Percentiles rank a stretch among this genome's conserved stretches.
phyloP scores from a whole-genome alignment of 2,329 filamentous ascomycete species.

The Zymoseptoria crescenta region DNA sequence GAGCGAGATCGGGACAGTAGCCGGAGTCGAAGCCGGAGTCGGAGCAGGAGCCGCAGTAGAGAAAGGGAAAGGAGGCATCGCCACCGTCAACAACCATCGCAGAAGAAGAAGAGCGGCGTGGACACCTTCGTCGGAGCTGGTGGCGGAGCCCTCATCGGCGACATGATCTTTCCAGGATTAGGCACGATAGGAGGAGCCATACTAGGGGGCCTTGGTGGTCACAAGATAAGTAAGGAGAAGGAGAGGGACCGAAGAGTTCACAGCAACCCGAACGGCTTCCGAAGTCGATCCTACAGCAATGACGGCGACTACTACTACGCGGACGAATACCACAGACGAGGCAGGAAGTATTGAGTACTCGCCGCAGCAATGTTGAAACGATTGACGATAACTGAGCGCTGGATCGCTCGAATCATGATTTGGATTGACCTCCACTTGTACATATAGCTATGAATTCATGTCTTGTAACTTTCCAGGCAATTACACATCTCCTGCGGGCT shows the following conservation, averaged over 20 bases:
- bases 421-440: not conserved
- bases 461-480: too few species aligned
- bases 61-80: constrained; percentile 17
- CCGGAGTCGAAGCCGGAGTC: constrained; percentile 17
- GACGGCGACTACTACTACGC: constrained; percentile 13
- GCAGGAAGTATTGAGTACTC: constrained; percentile 13
- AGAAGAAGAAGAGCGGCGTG: constrained; percentile 20
- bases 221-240: constrained; percentile 32
- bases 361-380: not conserved
- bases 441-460: too few species aligned
- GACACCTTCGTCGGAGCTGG: constrained; percentile 40
- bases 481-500: too few species aligned
- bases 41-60: constrained; percentile 8
- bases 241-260: constrained; percentile 9
- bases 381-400: not conserved
- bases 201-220: constrained; percentile 36
- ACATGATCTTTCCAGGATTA: constrained; percentile 38
- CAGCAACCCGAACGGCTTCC: constrained; percentile 12
- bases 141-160: constrained; percentile 38
- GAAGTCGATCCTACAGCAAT: constrained; percentile 14
- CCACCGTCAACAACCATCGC: constrained; percentile 9
- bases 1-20: constrained; percentile 9
- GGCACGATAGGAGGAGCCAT: constrained; percentile 34
- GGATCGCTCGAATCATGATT: not conserved
- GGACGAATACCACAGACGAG: constrained; percentile 13